Base-by-base conservation (phyloP, 2,329 filamentous ascomycete species). In the Thelonectria rubi region DNA sequence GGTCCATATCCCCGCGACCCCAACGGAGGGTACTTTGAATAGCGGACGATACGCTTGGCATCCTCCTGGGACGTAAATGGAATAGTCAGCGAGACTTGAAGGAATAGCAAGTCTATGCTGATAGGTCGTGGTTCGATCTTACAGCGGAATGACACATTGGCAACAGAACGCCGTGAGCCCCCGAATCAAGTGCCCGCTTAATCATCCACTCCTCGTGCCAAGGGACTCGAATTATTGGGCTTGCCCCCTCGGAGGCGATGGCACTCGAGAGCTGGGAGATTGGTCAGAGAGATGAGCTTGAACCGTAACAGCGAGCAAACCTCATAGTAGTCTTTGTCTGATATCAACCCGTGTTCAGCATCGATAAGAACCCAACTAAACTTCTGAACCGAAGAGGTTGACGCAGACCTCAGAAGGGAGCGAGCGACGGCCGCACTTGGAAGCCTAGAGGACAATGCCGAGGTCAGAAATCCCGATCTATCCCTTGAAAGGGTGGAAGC, bases 301-400 rank as follows among this genome's bases (percentile, higher is more conserved):
- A 18, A 17, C 8, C 15, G 3, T 26, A 26, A 11, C 14, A n/a
- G 12, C 21, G 7, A 17, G 6, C 17, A 30, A 43, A 60, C 58
- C 58, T 60, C 58, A 30, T 60, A 60, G n/a, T 60, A 60, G 26
- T 60, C 45, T 24, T 60, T 60, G 51, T 60, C 58, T 34, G 58
- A 55, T 40, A 60, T 55, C 30, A 60, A 55, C 20, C 58, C 58
- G 51, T 60, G 58, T 34, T 60, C 58, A 21, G 51, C 58, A 10
- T 60, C 58, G 21, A 60, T 46, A 10, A 60, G 39, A 39, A 55
- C 58, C 58, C 58, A 60, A 10, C 46, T 60, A 26, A 55, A 60
- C 20, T 37, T 49, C n/a, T 40, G 39, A n/a, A 54, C 51, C 1
- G 45, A 37, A 11, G 50, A 54, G 15, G 40, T 46, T 14, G 58